Base-by-base conservation (phyloP, 129 eudicot genomes). In the Flaveria robusta region DNA sequence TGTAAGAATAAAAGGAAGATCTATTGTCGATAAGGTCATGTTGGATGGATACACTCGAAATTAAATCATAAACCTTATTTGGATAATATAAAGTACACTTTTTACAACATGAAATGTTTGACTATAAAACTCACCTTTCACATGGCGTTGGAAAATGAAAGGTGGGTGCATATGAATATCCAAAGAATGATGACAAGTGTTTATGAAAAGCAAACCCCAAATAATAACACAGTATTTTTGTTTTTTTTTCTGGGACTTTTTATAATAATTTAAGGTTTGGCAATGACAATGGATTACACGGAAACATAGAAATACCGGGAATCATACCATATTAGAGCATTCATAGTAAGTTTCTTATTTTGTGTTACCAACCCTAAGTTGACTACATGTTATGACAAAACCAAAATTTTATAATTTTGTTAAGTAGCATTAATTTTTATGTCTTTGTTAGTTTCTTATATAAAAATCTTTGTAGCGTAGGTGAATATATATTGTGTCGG, bases 201-300 rank as follows among this genome's bases (percentile, higher is more conserved):
- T 16, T 43, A 16, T 5, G 6, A 10, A 62, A 63, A 66, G 71
- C 47, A 46, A 26, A 74, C 63, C 31, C 63, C 31, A 43, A 63
- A 75, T 45, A 47, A 63, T 75, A 59, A 63, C 62, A 14, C 42
- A 15, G 4, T 58, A 6, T 42, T 60, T 62, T 62, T 20, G 18
- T 45, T 45, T 15, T 62, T n/a, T 74, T 72, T 74, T 74, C 46
- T 34, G 7, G 7, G 16, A 27, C 55, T 46, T 62, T 45, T 42
- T 60, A 24, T 62, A 43, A 24, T 24, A 60, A 55, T 58, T 18
- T 42, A 11, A 41, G 10, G 14, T 24, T 60, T 31, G 29, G 5
- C 8, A 15, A 62, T 62, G 46, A 63, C 15, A 49, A 64, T 75
- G 64, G 72, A 54, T 64, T 75, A 75, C 79, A 75, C 79, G 64